Conservation (phyloP, 2,329 filamentous ascomycete species). For the Aspergillus intermedius region DNA sequence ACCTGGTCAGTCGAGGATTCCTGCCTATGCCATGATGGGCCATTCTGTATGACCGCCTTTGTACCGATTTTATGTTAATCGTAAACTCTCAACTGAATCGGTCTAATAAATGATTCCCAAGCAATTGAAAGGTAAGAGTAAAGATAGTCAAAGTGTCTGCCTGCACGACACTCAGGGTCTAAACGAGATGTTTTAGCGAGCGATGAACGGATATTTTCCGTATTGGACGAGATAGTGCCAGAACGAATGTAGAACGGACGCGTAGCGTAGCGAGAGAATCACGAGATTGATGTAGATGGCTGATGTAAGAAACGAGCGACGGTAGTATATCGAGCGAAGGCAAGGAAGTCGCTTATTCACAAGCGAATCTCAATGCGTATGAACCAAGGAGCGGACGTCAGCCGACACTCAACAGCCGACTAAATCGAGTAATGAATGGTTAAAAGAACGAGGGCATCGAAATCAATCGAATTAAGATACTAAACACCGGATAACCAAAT, state of each 20-base stretch:
- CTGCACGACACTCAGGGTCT: constrained; percentile 7
- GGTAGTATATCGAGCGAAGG: neutral
- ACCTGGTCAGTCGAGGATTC: constrained; percentile 8
- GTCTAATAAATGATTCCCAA: too few relatives aligned
- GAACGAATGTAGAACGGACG: neutral
- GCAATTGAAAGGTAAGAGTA: too few relatives aligned
- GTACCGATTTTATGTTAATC: neutral
- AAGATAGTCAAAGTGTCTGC: constrained; percentile 6
- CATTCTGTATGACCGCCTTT: constrained; percentile 5
- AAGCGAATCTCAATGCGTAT: neutral
- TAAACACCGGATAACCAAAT: neutral
- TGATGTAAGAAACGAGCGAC: neutral
- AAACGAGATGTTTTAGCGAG: neutral
- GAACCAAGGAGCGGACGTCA: constrained; percentile 19
- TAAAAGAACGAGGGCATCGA: constrained; percentile 6
- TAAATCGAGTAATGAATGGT: constrained; percentile 1
- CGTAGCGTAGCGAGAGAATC: constrained; percentile 5
- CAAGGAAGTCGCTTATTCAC: neutral
- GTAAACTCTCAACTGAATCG: neutral
- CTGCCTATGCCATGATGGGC: constrained; percentile 12
- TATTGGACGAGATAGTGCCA: constrained; percentile 1
- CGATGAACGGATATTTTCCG: neutral
- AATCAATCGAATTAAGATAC: neutral
- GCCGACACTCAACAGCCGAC: constrained; percentile 13
- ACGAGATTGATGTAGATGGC: neutral